phyloP scores from a whole-genome alignment of 2,329 filamentous ascomycete species.

The Colletotrichum sp. region DNA sequence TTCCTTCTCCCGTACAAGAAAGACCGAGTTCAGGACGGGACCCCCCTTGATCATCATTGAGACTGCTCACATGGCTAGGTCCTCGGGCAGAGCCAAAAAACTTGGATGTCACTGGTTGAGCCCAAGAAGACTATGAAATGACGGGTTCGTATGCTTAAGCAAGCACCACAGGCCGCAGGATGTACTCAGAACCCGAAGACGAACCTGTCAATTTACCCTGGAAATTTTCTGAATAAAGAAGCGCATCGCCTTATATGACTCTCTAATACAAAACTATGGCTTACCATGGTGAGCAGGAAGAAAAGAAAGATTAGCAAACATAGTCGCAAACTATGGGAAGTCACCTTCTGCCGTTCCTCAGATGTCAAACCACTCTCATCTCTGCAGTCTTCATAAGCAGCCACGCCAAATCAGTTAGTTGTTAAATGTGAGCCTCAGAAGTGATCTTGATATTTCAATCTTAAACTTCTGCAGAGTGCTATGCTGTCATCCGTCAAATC shows the following conservation, averaged over 20 bases:
- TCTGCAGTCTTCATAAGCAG: background rate
- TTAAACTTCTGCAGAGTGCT: accelerated
- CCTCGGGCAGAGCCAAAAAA: no score
- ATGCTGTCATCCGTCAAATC: background rate
- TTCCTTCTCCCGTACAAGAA: background rate
- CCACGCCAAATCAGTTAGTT: background rate
- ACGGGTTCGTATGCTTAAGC: accelerated
- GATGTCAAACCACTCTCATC: accelerated
- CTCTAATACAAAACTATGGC: background rate
- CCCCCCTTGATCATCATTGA: background rate
- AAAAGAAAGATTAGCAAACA: background rate
- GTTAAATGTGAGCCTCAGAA: accelerated
- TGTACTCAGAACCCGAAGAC: background rate
- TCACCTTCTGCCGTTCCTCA: background rate
- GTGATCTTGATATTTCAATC: background rate
- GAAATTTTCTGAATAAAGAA: background rate
- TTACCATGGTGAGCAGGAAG: background rate
- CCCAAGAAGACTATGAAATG: no score
- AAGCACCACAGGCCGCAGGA: background rate
- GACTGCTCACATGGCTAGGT: background rate
- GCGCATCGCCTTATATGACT: accelerated
- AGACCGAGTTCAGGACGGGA: background rate
- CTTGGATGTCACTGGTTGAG: no score
- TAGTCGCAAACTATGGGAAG: accelerated
- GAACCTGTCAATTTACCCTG: accelerated